phyloP scores from a whole-genome alignment of 2,329 filamentous ascomycete genomes.

The Aureobasidium lini region DNA sequence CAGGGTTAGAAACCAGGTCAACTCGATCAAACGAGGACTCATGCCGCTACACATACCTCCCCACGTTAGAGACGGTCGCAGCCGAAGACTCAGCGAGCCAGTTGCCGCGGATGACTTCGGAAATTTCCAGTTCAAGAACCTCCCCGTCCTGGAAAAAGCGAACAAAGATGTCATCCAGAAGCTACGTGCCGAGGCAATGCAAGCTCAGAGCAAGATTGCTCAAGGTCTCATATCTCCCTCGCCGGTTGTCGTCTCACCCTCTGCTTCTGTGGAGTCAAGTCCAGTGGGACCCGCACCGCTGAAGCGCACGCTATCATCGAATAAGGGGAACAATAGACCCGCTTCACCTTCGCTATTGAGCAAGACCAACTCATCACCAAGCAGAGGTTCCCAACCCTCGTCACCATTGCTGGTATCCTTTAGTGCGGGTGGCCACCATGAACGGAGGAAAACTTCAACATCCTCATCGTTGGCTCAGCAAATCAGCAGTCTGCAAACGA shows the following conservation, averaged over 20 bases:
- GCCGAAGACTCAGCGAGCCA: conserved; percentile 82
- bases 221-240: conserved; percentile 33
- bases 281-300: conserved; percentile 72
- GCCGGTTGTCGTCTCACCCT: conserved; percentile 41
- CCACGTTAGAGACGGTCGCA: conserved; percentile 87
- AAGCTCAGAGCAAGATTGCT: conserved; percentile 49
- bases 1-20: conserved; percentile 78
- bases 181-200: conserved; percentile 82
- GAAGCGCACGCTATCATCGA: conserved; percentile 75
- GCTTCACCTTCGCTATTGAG: conserved; percentile 77
- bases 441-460: conserved; percentile 84
- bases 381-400: conserved; percentile 71
- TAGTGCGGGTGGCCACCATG: conserved; percentile 71
- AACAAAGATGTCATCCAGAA: conserved; percentile 99
- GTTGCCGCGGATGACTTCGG: conserved; percentile 88
- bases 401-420: conserved; percentile 96
- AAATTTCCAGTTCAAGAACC: conserved; percentile 92
- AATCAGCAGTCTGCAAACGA: conserved; percentile 57
- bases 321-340: conserved; percentile 68
- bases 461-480: conserved; percentile 78
- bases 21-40: conserved; percentile 74
- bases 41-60: conserved; percentile 96
- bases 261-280: conserved; percentile 71
- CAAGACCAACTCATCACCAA: conserved; percentile 80
- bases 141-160: conserved; percentile 91